Evolutionary conservation across 345 rosid genomes (phyloP), one percentile per base, ranked within the genome.

Genomic region (Salix dunnii): DNA sequence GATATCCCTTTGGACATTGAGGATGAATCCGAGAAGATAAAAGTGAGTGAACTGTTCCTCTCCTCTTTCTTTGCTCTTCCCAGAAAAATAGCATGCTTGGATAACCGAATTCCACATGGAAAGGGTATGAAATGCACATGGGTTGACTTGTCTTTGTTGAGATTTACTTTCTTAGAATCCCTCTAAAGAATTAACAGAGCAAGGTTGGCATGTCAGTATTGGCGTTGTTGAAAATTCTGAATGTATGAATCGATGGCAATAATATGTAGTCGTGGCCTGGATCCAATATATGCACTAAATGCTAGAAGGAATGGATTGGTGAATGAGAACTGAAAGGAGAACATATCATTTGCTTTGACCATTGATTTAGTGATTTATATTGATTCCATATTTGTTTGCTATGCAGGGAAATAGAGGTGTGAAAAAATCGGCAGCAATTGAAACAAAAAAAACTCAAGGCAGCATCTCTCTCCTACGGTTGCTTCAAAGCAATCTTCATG

Each of bases 11-110:
- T 86, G 51, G 88, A 84, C 49, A 74, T 91, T 6, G 89, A 87
- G 69, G 96, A 91, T 55, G 97, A 93, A 78, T n/a, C 77, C 9
- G 78, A 86, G 67, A 93, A 85, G 83, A 79, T 87, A 78, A 91
- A 84, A 93, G 97, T 93, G 73, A 79, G 84, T 79, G 28, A 9
- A 31, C 6, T 33, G 13, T n/a, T 18, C 10, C 23, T 31, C 28
- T 27, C 20, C 40, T 58, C 58, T 35, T 25, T 4, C 64, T 69
- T 14, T 42, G 18, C n/a, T 42, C 7, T 14, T 18, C 35, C 23
- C 36, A 30, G 30, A 28, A 65, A 62, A 21, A 9, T 27, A 62
- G 23, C 27, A 20, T n/a, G 23, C 10, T n/a, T 71, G 25, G 46
- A 3, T 71, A 55, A 33, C 14, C 27, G 48, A 18, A 35, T 60